Base-by-base conservation (phyloP, 345 rosid species). In the Erysimum cheiranthoides region DNA sequence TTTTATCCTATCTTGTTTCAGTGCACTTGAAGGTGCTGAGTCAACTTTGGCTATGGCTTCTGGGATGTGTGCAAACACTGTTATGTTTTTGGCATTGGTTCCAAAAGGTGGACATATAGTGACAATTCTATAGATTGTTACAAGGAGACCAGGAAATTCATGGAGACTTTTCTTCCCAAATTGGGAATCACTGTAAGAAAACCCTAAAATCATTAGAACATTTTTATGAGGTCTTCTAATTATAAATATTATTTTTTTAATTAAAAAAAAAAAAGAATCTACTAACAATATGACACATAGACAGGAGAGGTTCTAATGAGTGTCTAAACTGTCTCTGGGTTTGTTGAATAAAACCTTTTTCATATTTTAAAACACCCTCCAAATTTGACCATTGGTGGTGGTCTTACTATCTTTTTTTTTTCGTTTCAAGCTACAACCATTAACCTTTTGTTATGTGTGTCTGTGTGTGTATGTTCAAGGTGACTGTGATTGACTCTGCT, bases 21-120 rank as follows among this genome's bases (percentile, higher is more conserved):
- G 98, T 86, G 97, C 93, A 8, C 94, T 93, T 64, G 98, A 93
- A 78, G 96, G 96, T 50, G 98, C 94, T 31, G 98, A 90, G 76
- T 88, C 98, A 36, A 93, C 97, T 25, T 73, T 93, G 84, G 78
- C 91, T 58, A 46, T 90, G 88, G 89, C 98, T 42, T 93, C 97
- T 64, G 97, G 98, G 61, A 93, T 91, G 98, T 91, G 89, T 78
- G 98, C 97, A 62, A 90, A 85, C 70, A 86, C 86, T 2, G 88
- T 88, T 61, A 16, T 83, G 92, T 57, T 93, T 54, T 50, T 90
- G 91, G 96, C 98, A 10, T 84, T 91, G 84, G 97, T 91, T 79
- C 97, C 96, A 11, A 88, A 82, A 64, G 83, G 85, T 80, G 96
- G 98, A 32, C 98, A 91, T 75, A 51, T 93, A 59, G 90, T 93